Evolutionary conservation across 306 rosid genomes (phyloP), one percentile per base, ranked within the genome.

Genomic region (Senna tora): DNA sequence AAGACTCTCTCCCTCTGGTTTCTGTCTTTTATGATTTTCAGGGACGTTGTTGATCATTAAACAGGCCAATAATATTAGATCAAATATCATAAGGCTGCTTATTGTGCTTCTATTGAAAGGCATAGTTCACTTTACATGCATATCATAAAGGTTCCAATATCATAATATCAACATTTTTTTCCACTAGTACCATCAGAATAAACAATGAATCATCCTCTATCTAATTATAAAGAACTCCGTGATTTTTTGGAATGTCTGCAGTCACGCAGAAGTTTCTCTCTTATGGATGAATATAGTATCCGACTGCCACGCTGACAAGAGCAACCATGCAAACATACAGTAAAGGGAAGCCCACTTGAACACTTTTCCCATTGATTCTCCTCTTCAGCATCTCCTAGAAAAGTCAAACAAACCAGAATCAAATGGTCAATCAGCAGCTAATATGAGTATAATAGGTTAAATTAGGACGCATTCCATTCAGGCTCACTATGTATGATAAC

Each of bases 291-390:
- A 89, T 51, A 38, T 75, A 80, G 78, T 86, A 94, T 71, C 99
- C 97, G 12, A 88, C 65, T 19, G 78, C 85, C 77, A 87, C 65
- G 39, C 99, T 81, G 62, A 87, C 56, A 41, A 88, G 82, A 62
- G 90, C 95, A 75, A 91, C 86, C 91, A 82, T 77, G 72, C 86
- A 81, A 74, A 89, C 92, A 87, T 82, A 85, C 71, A 89, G 73
- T 33, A 87, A 67, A 6, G 99, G 96, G 84, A 94, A 91, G 34
- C 99, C 97, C 56, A 58, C 80, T 73, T 76, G 88, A 74, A 68
- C 79, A 22, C 41, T 75, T 79, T 61, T 84, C n/a, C 47, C 69
- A 43, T 63, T 46, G 74, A 61, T 75, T 70, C 81, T 83, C 79
- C 77, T 90, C 81, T 78, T 90, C 84, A 87, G 39, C 50, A 66